Conservation (phyloP, 2,329 filamentous ascomycete species). For the Tetracladium maxilliforme region DNA sequence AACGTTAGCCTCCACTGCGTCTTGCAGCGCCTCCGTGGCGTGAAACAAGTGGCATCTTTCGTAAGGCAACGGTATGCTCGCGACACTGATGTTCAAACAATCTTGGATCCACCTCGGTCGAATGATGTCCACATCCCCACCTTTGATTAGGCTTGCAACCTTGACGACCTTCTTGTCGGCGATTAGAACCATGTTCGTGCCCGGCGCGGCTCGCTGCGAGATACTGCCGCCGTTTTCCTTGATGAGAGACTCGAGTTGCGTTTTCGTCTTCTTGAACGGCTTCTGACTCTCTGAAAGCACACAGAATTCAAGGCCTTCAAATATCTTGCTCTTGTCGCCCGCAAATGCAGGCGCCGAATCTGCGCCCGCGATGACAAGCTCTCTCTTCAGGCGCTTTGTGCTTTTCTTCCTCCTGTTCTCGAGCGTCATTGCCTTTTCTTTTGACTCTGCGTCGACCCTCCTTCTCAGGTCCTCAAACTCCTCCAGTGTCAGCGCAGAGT, state of each 20-base stretch:
- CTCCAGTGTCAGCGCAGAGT: slow-evolving; percentile 60
- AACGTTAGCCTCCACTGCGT: slow-evolving; percentile 42
- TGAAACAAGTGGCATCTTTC: slow-evolving; percentile 58
- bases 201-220: slow-evolving; percentile 55
- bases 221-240: slow-evolving; percentile 73
- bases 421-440: slow-evolving; percentile 65
- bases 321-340: slow-evolving; percentile 47
- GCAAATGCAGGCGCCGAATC: slow-evolving; percentile 36
- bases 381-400: slow-evolving; percentile 49
- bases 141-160: slow-evolving; percentile 69
- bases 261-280: slow-evolving; percentile 61
- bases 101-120: slow-evolving; percentile 73
- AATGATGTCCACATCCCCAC: slow-evolving; percentile 56
- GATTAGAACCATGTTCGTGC: slow-evolving; percentile 51
- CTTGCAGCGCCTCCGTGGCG: slow-evolving; percentile 38
- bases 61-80: slow-evolving; percentile 42
- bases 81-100: slow-evolving; percentile 46
- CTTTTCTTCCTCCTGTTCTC: slow-evolving; percentile 46
- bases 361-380: slow-evolving; percentile 59
- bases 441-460: slow-evolving; percentile 53
- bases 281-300: slow-evolving; percentile 63
- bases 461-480: slow-evolving; percentile 62
- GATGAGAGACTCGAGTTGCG: slow-evolving; percentile 64
- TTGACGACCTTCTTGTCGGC: slow-evolving; percentile 72
- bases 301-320: slow-evolving; percentile 66